phyloP scores from a whole-genome alignment of 768 basidiomycete species.

The Lepiota subincarnata region DNA sequence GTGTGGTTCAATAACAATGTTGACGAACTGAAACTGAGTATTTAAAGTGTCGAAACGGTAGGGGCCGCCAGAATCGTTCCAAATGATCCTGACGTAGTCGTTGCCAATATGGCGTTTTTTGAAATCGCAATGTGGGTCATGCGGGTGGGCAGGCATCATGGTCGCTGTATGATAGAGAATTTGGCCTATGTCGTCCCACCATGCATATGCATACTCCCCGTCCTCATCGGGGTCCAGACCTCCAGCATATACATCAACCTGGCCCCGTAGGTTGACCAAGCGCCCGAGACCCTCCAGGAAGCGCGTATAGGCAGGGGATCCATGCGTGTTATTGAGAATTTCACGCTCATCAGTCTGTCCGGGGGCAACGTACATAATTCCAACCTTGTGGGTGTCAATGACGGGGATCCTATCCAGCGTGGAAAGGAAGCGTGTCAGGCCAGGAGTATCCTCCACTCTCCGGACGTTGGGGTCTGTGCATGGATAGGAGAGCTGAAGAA shows the following conservation, averaged over 20 bases:
- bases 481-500: constrained; percentile 74
- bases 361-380: constrained; percentile 92
- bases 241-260: constrained; percentile 89
- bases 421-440: constrained; percentile 3
- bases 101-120: constrained; percentile 98
- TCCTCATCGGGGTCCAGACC: constrained; percentile 89
- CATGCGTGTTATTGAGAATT: constrained; percentile 86
- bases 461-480: constrained; percentile 40
- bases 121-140: constrained; percentile 68
- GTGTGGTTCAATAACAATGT: constrained; percentile 95
- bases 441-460: constrained; percentile 44
- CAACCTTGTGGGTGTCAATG: constrained; percentile 96
- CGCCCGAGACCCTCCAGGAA: constrained; percentile 89
- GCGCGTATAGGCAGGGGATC: constrained; percentile 91
- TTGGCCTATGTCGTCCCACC: constrained; percentile 98
- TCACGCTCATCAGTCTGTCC: constrained; percentile 82
- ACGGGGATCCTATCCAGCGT: constrained; percentile 80
- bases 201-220: constrained; percentile 96
- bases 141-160: constrained; percentile 81
- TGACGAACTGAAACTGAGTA: constrained; percentile 95
- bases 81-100: constrained; percentile 92
- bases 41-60: constrained; percentile 90
- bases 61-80: constrained; percentile 92
- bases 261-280: constrained; percentile 83
- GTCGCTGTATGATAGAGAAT: constrained; percentile 95